phyloP scores from a whole-genome alignment of 2,329 filamentous ascomycete genomes.

The Penicillium capsulatum region DNA sequence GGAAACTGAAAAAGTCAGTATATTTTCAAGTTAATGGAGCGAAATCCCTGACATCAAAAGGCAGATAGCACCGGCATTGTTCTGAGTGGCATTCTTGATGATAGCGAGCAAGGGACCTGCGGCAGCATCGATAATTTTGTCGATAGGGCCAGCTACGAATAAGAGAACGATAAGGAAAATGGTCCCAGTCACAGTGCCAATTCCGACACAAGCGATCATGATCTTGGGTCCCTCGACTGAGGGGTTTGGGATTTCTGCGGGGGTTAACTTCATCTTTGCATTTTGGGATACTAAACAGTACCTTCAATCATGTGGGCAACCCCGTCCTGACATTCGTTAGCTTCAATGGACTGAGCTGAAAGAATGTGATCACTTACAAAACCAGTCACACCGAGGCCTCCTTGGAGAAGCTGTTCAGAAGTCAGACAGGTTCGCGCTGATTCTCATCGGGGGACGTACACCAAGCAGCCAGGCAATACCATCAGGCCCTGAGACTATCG shows the following conservation, averaged over 20 bases:
- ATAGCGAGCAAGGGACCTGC: constrained; percentile 60
- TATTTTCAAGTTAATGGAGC: too few relatives aligned
- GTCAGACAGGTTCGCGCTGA: constrained; percentile 16
- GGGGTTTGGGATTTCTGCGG: constrained; percentile 41
- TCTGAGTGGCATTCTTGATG: constrained; percentile 59
- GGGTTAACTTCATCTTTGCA: not conserved
- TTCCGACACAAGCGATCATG: constrained; percentile 62
- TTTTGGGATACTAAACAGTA: constrained; percentile 8
- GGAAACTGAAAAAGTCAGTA: constrained; percentile 25
- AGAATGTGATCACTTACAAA: constrained; percentile 42
- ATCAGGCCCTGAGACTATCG: constrained; percentile 49
- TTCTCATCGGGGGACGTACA: constrained; percentile 23
- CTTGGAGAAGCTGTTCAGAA: constrained; percentile 42
- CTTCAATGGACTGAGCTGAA: too few relatives aligned
- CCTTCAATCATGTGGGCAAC: constrained; percentile 53
- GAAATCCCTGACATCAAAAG: constrained; percentile 59
- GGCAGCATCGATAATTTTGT: constrained; percentile 52
- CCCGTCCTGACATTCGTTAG: constrained; percentile 28
- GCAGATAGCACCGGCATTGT: constrained; percentile 58
- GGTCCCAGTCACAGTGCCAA: constrained; percentile 60
- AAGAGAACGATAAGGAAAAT: constrained; percentile 61
- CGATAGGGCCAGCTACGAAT: constrained; percentile 59
- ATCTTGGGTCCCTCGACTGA: constrained; percentile 59
- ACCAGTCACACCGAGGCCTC: constrained; percentile 52
- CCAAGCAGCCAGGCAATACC: constrained; percentile 52